These are phyloP conservation scores for Thyridium curvatum DNA, from an alignment of 2,329 filamentous ascomycete species.

Conservation along the genomic window DNA sequence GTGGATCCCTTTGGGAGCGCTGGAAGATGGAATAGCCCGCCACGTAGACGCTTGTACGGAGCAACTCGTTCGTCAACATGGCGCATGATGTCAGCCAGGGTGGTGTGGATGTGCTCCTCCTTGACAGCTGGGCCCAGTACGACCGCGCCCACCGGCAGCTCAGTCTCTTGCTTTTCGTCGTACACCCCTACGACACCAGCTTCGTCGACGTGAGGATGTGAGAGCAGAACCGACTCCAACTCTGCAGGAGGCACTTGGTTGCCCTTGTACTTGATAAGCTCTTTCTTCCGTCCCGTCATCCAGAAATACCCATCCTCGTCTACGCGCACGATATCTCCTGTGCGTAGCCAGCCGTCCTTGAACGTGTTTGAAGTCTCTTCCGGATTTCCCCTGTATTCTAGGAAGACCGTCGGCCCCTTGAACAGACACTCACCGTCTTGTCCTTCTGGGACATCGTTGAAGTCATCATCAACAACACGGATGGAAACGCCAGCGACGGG, in stretches of 20 bases:
- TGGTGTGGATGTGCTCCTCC: neutral
- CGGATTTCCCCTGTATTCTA: slow-evolving; percentile 18
- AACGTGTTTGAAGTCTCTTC: slow-evolving; percentile 17
- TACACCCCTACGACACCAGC: slow-evolving; percentile 21
- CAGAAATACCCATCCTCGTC: slow-evolving; percentile 22
- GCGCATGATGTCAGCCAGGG: slow-evolving; percentile 11
- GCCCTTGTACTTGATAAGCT: slow-evolving; percentile 23
- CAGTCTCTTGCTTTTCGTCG: slow-evolving; percentile 14
- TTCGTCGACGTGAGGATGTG: slow-evolving; percentile 18
- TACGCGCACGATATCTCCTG: slow-evolving; percentile 19
- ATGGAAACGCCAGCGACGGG: slow-evolving; percentile 11
- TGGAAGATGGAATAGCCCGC: slow-evolving; percentile 15
- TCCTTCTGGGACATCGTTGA: slow-evolving; percentile 16
- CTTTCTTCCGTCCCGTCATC: slow-evolving; percentile 23
- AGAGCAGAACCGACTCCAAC: slow-evolving; percentile 19
- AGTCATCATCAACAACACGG: slow-evolving; percentile 21
- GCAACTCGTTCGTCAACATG: slow-evolving; percentile 20
- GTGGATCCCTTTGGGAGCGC: slow-evolving; percentile 18
- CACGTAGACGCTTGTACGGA: slow-evolving; percentile 21
- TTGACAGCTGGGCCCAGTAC: slow-evolving; percentile 7
- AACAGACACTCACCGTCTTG: slow-evolving; percentile 19
- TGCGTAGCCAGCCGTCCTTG: slow-evolving; percentile 20
- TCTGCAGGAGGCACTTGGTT: slow-evolving; percentile 23
- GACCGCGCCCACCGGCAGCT: slow-evolving; percentile 22
- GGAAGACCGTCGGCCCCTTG: slow-evolving; percentile 17